Percentiles rank a stretch among this genome's conserved stretches.
phyloP scores from a whole-genome alignment of 2,329 filamentous ascomycete species.

The Aspergillus amoenus region DNA sequence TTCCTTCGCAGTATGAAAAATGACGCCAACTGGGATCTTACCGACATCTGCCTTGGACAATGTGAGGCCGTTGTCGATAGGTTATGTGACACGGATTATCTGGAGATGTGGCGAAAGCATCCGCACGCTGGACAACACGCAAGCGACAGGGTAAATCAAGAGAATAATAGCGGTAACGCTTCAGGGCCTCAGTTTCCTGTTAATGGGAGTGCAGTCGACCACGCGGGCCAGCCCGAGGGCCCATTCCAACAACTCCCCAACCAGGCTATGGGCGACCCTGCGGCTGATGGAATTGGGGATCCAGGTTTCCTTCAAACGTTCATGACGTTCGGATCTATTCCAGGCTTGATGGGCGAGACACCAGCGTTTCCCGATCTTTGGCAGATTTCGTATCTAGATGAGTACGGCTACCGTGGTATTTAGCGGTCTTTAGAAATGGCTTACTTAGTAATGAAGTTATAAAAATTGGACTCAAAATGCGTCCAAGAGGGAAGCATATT shows the following conservation, averaged over 20 bases:
- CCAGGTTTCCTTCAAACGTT: not conserved
- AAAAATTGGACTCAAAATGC: no score
- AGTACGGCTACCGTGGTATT: not conserved
- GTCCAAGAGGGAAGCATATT: no score
- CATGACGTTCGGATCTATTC: slow-evolving; percentile 6
- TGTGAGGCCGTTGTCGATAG: slow-evolving; percentile 8
- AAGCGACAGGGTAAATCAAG: not conserved
- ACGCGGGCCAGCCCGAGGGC: no score
- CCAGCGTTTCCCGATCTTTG: slow-evolving; percentile 6
- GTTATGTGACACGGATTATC: slow-evolving; percentile 1
- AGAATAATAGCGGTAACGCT: no score
- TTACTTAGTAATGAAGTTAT: no score
- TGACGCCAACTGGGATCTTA: slow-evolving; percentile 2
- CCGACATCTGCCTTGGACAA: slow-evolving; percentile 6
- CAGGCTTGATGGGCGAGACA: not conserved
- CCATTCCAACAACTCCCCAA: not conserved
- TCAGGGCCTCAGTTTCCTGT: no score
- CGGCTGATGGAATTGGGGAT: not conserved
- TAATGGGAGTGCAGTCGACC: no score
- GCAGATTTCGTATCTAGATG: slow-evolving; percentile 7
- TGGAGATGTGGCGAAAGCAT: slow-evolving; percentile 6
- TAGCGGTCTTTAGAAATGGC: not conserved
- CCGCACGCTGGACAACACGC: not conserved
- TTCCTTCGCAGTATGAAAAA: slow-evolving; percentile 4
- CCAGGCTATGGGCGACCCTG: not conserved